Percentiles rank a stretch among this genome's conserved stretches.
phyloP scores from a whole-genome alignment of 2,329 filamentous ascomycete species.

The Trichoderma koningiopsis region DNA sequence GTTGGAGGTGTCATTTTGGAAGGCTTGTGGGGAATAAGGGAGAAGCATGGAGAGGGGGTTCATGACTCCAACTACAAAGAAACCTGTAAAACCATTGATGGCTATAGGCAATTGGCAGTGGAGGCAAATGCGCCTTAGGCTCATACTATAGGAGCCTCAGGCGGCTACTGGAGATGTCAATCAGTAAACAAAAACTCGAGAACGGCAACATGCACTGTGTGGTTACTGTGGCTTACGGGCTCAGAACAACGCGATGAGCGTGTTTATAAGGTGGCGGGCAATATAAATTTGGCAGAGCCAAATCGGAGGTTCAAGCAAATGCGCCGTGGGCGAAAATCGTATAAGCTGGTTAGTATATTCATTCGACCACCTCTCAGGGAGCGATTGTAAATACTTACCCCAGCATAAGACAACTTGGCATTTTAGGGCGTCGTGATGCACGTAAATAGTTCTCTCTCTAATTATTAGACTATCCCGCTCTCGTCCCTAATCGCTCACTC shows the following conservation, averaged over 20 bases:
- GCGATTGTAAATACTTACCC: not conserved
- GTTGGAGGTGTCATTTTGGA: not conserved
- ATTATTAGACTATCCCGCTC: not conserved
- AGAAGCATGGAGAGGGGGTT: not conserved
- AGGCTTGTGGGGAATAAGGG: not conserved
- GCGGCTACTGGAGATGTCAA: not conserved
- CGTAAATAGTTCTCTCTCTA: not conserved
- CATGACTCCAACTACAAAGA: too few species aligned
- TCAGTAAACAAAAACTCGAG: too few species aligned
- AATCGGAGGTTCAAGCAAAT: not conserved
- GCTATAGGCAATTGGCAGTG: not conserved
- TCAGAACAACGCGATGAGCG: not conserved
- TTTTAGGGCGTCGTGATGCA: not conserved
- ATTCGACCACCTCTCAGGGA: not conserved
- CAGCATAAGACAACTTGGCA: not conserved
- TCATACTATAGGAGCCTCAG: not conserved
- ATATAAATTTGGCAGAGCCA: not conserved
- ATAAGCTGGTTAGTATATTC: not conserved
- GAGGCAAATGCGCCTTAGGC: not conserved
- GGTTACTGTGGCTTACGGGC: too few species aligned
- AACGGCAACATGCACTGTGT: too few species aligned
- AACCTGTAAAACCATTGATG: too few species aligned
- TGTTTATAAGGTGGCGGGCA: not conserved
- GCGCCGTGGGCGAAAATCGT: not conserved
- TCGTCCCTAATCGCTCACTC: too few species aligned